A percentile compares a stretch with the other conserved stretches of the same genome.
Conservation (phyloP, 768 basidiomycete species). For the Tulasnella sp. region DNA sequence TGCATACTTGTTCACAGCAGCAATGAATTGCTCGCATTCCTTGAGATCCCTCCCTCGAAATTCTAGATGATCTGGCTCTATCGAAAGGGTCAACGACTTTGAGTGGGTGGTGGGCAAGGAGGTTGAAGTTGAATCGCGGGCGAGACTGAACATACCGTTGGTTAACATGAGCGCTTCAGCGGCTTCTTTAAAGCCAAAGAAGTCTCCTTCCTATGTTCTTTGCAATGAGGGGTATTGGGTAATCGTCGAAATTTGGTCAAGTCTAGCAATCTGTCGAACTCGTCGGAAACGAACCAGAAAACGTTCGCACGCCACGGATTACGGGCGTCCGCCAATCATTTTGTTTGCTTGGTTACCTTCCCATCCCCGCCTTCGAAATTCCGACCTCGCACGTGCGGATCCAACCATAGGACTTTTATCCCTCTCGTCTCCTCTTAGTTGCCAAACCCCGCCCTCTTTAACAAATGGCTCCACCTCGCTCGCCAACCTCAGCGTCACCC, state of each 20-base stretch:
- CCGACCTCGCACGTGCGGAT: not conserved
- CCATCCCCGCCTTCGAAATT: not conserved
- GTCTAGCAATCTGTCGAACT: too few species aligned
- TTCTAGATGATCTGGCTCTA: not conserved
- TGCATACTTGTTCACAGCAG: not conserved
- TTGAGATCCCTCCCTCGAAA: not conserved
- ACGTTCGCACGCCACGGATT: constrained; percentile 88
- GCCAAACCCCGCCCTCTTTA: not conserved
- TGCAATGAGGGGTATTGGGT: too few species aligned
- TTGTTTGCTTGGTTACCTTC: not conserved
- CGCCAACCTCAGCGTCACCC: constrained; percentile 72
- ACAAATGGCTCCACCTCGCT: constrained; percentile 51
- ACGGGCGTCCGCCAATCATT: constrained; percentile 90
- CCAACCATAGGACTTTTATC: not conserved
- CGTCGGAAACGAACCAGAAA: too few species aligned
- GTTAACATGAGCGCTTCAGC: not conserved
- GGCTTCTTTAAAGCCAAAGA: too few species aligned
- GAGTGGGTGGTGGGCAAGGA: not conserved
- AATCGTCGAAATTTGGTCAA: too few species aligned
- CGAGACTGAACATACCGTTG: not conserved
- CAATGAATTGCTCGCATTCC: not conserved
- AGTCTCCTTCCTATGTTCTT: too few species aligned
- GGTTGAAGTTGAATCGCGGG: not conserved
- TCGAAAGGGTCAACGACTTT: not conserved
- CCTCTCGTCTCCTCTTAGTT: not conserved